Base-by-base conservation (phyloP, 305 asterid genomes). In the Solanum aculeatissimum region DNA sequence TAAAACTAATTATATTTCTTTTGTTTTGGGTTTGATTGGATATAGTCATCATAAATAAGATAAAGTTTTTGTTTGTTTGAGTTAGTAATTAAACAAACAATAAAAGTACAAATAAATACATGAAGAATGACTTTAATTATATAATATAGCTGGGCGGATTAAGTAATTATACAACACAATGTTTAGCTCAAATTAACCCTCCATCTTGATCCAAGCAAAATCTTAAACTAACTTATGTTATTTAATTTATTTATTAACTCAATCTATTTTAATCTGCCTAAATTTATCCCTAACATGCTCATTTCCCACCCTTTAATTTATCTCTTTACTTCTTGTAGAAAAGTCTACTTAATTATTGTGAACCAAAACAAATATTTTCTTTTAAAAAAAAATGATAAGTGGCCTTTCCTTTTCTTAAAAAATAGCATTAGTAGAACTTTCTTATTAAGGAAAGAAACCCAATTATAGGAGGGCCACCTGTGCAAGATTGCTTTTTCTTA, bases 401-500 rank as follows among this genome's bases (percentile, higher is more conserved):
- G 82, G 65, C 29, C 29, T 38, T 42, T 53, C 60, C 13, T 35
- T 69, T 75, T 60, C 23, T 40, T n/a, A 58, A 25, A 35, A 54
- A 58, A 29, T 43, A 8, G 47, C n/a, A 18, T 7, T 51, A 81
- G 54, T 60, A 69, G 1, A 32, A 15, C 53, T 66, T 77, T 47
- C 70, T 43, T 15, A n/a, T 35, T 85, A 43, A 47, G 78, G 83
- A 68, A 85, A 85, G 27, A 63, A 55, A 69, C 62, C 35, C 42
- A 63, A 53, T 68, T 71, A 84, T 18, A 19, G 45, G 84, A 15
- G 69, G 57, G 51, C 80, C 80, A 21, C 82, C 79, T 86, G 89
- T 81, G 23, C 65, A 77, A 29, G 27, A 77, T 27, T 2, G 6
- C 32, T 23, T 83, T 81, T 75, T 27, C 12, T 16, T 25, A 60